phyloP scores from a whole-genome alignment of 768 basidiomycete genomes.

The Lentinula sp. region DNA sequence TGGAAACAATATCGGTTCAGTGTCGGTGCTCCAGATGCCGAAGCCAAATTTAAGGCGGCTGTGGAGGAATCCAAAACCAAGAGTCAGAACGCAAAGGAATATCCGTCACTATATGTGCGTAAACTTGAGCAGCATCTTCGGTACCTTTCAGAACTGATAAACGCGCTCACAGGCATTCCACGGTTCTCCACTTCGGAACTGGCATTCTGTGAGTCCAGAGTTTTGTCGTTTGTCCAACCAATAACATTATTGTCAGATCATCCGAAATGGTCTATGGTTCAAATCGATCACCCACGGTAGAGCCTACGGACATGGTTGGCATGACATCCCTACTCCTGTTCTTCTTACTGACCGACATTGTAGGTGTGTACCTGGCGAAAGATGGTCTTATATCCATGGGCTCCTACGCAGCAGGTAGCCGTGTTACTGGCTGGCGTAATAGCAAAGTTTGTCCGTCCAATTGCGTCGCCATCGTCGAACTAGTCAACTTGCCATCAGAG shows the following conservation, averaged over 20 bases:
- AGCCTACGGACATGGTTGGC: conserved; percentile 54
- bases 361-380: conserved; percentile 66
- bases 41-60: conserved; percentile 53
- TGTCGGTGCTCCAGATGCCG: conserved; percentile 67
- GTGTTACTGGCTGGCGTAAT: conserved; percentile 40
- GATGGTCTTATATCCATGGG: conserved; percentile 45
- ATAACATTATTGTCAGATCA: conserved; percentile 37
- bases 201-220: conserved; percentile 52
- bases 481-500: conserved; percentile 51
- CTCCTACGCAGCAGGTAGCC: conserved; percentile 27
- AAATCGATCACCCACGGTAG: conserved; percentile 50
- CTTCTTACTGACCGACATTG: background rate
- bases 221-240: background rate
- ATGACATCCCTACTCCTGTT: background rate
- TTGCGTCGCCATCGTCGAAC: conserved; percentile 58
- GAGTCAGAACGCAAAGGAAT: conserved; percentile 34
- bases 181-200: conserved; percentile 58
- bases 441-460: conserved; percentile 38
- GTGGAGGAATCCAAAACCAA: conserved; percentile 30
- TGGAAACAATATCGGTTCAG: conserved; percentile 68
- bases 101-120: conserved; percentile 41
- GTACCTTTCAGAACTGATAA: background rate
- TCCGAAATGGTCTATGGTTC: conserved; percentile 68
- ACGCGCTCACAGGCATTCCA: conserved; percentile 51
- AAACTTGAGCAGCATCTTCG: conserved; percentile 5